Evolutionary conservation across 345 rosid species (phyloP), one percentile per base, ranked within the genome.

Genomic region (Jatropha curcas): DNA sequence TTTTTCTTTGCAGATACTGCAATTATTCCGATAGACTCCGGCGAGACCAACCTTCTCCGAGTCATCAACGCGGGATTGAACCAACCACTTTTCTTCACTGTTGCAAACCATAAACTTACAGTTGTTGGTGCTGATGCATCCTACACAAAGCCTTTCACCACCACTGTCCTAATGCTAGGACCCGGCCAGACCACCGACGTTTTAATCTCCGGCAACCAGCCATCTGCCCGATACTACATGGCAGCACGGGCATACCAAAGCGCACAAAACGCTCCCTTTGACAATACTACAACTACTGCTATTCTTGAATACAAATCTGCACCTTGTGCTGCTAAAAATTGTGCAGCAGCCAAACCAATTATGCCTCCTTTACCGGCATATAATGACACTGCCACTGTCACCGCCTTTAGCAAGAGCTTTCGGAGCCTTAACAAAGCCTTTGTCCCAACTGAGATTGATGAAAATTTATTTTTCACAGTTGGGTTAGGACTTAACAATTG

Each of bases 151-250:
- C 82, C 82, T 4, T 74, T 79, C 75, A 74, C 78, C 45, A 79
- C 78, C 4, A 25, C 57, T 4, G 78, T 74, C 72, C 62, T 79
- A 4, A 79, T 79, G 78, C 67, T 79, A 4, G 78, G 78, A 13
- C 82, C 82, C 0, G 78, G 82, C 33, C 78, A 79, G n/a, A 79
- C 82, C 63, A 74, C 75, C 20, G 78, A 79, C 34, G 82, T 79
- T n/a, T 20, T 79, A 37, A 74, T 79, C 75, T 31, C 75, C 48
- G 82, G 72, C 20, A 65, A 79, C 59, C 82, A 79, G 48, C 13
- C 48, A 28, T 63, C 82, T 0, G 66, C 50, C 4, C 61, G 78
- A 24, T 74, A 74, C 33, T 79, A 79, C 69, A 65, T 70, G 68
- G 78, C 78, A 0, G 75, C 75, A 22, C 71, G 78, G 1, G 78